phyloP scores from a whole-genome alignment of 2,329 filamentous ascomycete species.

The Ophiocordyceps camponoti-rufipedis region DNA sequence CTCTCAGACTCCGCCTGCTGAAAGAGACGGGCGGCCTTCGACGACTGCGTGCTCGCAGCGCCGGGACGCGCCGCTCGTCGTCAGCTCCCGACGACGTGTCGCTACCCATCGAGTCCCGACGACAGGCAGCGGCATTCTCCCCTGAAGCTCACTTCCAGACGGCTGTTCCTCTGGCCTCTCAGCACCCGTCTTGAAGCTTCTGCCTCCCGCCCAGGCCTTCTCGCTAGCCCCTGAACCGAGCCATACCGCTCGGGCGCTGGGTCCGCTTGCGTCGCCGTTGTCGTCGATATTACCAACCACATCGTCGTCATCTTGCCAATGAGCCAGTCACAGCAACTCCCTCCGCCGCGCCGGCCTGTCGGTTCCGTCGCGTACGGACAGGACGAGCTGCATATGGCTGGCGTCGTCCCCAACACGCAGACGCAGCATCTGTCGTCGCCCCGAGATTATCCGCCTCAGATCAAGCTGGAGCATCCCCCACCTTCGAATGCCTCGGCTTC shows the following conservation, averaged over 20 bases:
- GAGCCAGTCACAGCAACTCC: conserved; percentile 22
- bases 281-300: neutral
- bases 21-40: neutral
- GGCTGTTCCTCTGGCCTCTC: neutral
- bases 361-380: conserved; percentile 11
- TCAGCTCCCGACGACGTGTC: neutral
- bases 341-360: conserved; percentile 11
- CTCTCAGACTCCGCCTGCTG: neutral
- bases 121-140: neutral
- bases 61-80: neutral
- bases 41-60: neutral
- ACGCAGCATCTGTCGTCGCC: conserved; percentile 18
- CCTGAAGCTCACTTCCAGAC: neutral
- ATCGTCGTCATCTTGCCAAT: conserved; percentile 7
- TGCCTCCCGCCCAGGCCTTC: neutral
- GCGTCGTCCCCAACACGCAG: conserved; percentile 18
- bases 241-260: neutral
- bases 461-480: conserved; percentile 29
- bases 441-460: conserved; percentile 31
- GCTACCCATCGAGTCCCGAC: neutral
- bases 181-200: neutral
- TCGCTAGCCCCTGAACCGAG: neutral
- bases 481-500: conserved; percentile 12
- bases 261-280: neutral
- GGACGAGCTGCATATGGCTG: conserved; percentile 38